A percentile compares a stretch with the other conserved stretches of the same genome.
Evolutionary conservation across 768 basidiomycete genomes (phyloP).

Genomic region (Rickenella mellea): DNA sequence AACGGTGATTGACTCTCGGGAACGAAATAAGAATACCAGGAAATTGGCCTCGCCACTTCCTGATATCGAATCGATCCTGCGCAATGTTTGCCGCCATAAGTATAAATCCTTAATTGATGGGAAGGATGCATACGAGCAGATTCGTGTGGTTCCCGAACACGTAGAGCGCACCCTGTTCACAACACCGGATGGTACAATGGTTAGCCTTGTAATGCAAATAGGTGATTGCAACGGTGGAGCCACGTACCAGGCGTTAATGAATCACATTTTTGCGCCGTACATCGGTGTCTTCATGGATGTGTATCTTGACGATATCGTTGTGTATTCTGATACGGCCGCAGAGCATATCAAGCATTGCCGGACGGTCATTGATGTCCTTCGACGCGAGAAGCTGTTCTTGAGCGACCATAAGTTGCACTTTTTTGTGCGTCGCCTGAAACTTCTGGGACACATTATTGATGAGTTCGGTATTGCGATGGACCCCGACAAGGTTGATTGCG

Average conservation of each 20-base stretch:
- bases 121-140: slow-evolving; percentile 23
- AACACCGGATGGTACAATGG: slow-evolving; percentile 36
- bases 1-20: slow-evolving; percentile 17
- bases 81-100: slow-evolving; percentile 10
- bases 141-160: slow-evolving; percentile 15
- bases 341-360: slow-evolving; percentile 21
- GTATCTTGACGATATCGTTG: slow-evolving; percentile 25
- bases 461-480: slow-evolving; percentile 19
- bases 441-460: slow-evolving; percentile 20
- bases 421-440: slow-evolving; percentile 18
- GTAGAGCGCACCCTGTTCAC: slow-evolving; percentile 19
- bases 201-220: slow-evolving; percentile 27
- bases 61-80: slow-evolving; percentile 17
- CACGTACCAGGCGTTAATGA: slow-evolving; percentile 35
- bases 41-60: slow-evolving; percentile 19
- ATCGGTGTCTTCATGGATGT: slow-evolving; percentile 24
- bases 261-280: slow-evolving; percentile 23
- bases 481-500: slow-evolving; percentile 15
- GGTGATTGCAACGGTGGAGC: slow-evolving; percentile 24
- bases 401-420: slow-evolving; percentile 25
- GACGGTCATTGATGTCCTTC: slow-evolving; percentile 24
- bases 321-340: slow-evolving; percentile 20
- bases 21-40: slow-evolving; percentile 21
- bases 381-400: slow-evolving; percentile 25
- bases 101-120: slow-evolving; percentile 19